Evolutionary conservation across 805 yeast genomes (phyloP).

Genomic region (Suhomyces faveliae): DNA sequence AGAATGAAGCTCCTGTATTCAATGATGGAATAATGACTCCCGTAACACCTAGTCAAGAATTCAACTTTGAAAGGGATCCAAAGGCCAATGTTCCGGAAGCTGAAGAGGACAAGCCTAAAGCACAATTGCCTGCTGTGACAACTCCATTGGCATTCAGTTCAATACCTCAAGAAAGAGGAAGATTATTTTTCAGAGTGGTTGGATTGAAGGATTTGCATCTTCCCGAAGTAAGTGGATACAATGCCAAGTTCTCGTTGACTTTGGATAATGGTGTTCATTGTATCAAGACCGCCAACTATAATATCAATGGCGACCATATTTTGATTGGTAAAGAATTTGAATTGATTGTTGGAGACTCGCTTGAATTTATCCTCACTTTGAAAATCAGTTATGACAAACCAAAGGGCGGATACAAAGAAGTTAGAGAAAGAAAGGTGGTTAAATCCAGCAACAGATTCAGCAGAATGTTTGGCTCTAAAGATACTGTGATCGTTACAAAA

Average conservation of each 20-base stretch:
- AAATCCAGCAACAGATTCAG: conserved; percentile 46
- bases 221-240: conserved; percentile 44
- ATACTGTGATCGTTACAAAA: conserved; percentile 47
- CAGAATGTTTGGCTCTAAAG: conserved; percentile 48
- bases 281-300: conserved; percentile 60
- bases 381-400: conserved; percentile 60
- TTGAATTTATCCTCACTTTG: conserved; percentile 70
- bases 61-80: background rate
- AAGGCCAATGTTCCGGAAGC: background rate
- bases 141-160: background rate
- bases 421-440: conserved; percentile 54
- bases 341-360: conserved; percentile 56
- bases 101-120: background rate
- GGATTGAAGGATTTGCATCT: conserved; percentile 47
- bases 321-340: conserved; percentile 75
- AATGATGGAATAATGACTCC: conserved; percentile 1
- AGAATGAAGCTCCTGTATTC: background rate
- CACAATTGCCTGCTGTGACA: background rate
- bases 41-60: background rate
- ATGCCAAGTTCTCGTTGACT: conserved; percentile 51
- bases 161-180: conserved; percentile 44
- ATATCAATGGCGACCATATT: conserved; percentile 29
- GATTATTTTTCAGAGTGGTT: conserved; percentile 51
- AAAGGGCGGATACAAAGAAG: conserved; percentile 54
- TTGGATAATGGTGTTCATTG: conserved; percentile 83